Evolutionary conservation across 768 basidiomycete genomes (phyloP).

Genomic region (Phaeotremella skinneri): DNA sequence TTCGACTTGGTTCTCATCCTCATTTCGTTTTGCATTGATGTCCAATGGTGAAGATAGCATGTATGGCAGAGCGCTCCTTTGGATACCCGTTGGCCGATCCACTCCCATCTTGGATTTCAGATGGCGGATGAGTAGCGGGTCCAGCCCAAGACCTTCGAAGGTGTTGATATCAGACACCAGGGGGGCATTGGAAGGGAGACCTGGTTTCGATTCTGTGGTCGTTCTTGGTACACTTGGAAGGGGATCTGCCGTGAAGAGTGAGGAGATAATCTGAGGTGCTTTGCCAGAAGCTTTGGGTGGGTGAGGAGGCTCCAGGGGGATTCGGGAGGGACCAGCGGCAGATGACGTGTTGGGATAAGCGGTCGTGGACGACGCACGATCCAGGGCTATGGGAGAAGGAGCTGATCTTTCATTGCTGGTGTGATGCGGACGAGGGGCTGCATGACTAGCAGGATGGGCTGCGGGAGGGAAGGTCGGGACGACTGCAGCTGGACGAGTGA

Average conservation of each 20-base stretch:
- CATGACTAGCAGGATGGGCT: conserved; percentile 21
- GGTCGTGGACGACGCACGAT: not conserved
- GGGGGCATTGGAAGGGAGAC: conserved; percentile 48
- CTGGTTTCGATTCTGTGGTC: conserved; percentile 8
- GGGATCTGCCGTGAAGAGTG: conserved; percentile 82
- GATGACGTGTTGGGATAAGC: not conserved
- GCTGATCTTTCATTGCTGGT: not conserved
- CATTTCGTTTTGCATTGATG: conserved; percentile 8
- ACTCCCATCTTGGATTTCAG: conserved; percentile 77
- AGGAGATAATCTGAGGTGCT: conserved; percentile 66
- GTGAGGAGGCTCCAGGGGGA: conserved; percentile 6
- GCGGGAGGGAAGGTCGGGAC: conserved; percentile 42
- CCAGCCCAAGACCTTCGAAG: conserved; percentile 77
- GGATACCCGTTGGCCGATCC: conserved; percentile 82
- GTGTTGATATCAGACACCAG: conserved; percentile 59
- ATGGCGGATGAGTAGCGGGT: conserved; percentile 75
- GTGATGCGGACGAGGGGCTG: conserved; percentile 46
- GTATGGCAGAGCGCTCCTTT: conserved; percentile 67
- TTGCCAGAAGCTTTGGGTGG: conserved; percentile 16
- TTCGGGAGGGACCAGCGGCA: conserved; percentile 11
- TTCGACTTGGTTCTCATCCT: conserved; percentile 20
- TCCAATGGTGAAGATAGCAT: conserved; percentile 56
- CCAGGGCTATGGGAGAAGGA: not conserved
- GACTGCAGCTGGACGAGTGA: conserved; percentile 38
- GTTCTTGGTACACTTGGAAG: conserved; percentile 49